Percentiles rank a stretch among this genome's conserved stretches.
phyloP scores from a whole-genome alignment of 495 filamentous ascomycete genomes.

The Bathelium albidoporum region DNA sequence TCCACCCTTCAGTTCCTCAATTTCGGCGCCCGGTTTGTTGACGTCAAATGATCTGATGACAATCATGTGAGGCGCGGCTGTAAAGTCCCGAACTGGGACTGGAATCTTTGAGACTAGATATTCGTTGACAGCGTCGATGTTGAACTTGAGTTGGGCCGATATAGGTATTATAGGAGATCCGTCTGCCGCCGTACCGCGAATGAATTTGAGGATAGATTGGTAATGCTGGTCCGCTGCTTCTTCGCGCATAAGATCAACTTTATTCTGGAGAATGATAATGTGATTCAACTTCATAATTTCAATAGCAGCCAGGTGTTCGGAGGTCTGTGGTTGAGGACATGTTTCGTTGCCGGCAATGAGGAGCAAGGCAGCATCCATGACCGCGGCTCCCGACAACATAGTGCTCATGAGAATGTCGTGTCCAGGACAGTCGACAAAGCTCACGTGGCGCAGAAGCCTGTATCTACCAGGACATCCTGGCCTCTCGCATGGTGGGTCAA shows the following conservation, averaged over 20 bases:
- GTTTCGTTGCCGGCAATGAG: slow-evolving; percentile 98
- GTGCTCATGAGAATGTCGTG: slow-evolving; percentile 99
- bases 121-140: slow-evolving; percentile 97
- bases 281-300: slow-evolving; percentile 99
- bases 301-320: slow-evolving; percentile 95
- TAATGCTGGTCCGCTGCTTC: slow-evolving; percentile 86
- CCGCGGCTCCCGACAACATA: slow-evolving; percentile 97
- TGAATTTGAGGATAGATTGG: slow-evolving; percentile 93
- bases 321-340: slow-evolving; percentile 97
- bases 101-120: slow-evolving; percentile 87
- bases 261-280: slow-evolving; percentile 98
- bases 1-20: slow-evolving; percentile 96
- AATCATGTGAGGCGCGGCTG: slow-evolving; percentile 89
- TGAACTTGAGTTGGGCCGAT: slow-evolving; percentile 97
- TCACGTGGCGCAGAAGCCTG: slow-evolving; percentile 69
- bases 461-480: slow-evolving; percentile 83
- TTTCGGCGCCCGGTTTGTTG: slow-evolving; percentile 99
- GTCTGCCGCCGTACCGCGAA: slow-evolving; percentile 91
- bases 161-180: slow-evolving; percentile 96
- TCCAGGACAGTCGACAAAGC: slow-evolving; percentile 94
- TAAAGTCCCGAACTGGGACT: slow-evolving; percentile 80
- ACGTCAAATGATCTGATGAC: slow-evolving; percentile 98
- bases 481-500: slow-evolving; percentile 89
- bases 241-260: slow-evolving; percentile 95
- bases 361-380: slow-evolving; percentile 97